Base-by-base conservation (phyloP, 2,329 filamentous ascomycete species). In the Fusarium sp. region DNA sequence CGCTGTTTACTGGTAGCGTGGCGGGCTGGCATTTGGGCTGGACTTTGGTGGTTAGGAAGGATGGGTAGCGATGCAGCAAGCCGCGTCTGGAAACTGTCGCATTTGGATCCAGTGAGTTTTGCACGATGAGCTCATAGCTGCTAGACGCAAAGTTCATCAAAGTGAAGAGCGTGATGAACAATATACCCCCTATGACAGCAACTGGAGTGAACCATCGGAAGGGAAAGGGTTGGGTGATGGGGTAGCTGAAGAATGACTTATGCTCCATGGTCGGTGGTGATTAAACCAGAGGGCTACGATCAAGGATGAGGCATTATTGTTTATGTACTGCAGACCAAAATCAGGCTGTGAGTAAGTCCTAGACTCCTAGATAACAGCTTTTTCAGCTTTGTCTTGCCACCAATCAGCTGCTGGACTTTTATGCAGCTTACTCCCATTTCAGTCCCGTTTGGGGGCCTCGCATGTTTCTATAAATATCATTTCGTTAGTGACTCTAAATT, bases 401-500 rank as follows among this genome's bases (percentile, higher is more conserved):
- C 34, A 54, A n/a, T 28, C 11, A 38, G 10, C 24, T 17, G 10
- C 4, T 28, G 8, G 10, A 6, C 5, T 54, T 17, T 17, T 7
- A 39, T 38, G 24, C 24, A 22, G 51, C 51, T 39, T 38, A 54
- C 24, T 38, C 5, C 0, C 14, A 17, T 54, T 2, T 26, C 14
- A 26, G 34, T 38, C 51, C 20, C 0, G 1, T 28, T 38, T 54
- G 8, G 10, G 34, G 34, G 14, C 24, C 24, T 26, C 4, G 6
- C 48, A 52, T 52, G 13, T 17, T 54, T n/a, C 34, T 54, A 54
- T 28, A n/a, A 39, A 28, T 54, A 28, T 39, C 24, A n/a, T 9
- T 26, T 22, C 2, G 7, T 0, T 2, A 20, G 14, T 17, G 3
- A 22, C 7, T 39, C 20, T 17, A 3, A 17, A 10, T 3, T 3